Base-by-base conservation (phyloP, 805 yeast species). In the Hanseniaspora osmophila region DNA sequence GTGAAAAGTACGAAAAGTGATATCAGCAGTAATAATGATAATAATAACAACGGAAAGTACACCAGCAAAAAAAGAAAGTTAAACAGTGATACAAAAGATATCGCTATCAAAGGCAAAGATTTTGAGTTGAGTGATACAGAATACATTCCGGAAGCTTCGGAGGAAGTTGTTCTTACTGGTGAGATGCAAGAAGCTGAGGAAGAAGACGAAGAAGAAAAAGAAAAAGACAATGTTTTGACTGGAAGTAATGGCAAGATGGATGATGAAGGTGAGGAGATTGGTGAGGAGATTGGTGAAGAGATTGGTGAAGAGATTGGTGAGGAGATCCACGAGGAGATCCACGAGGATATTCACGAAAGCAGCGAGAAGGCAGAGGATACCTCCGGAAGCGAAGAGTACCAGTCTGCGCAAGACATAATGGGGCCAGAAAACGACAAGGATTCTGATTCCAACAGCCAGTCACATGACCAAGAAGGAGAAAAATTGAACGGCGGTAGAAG, bases 241-340 rank as follows among this genome's bases (percentile, higher is more conserved):
- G 18, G 6, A 16, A 16, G 19, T 37, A 17, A 16, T n/a, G 27
- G 17, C 13, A 11, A 17, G 9, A 13, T 6, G n/a, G 30, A 15
- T 2, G 17, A 29, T 15, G 42, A 40, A 9, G 42, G 30, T 6
- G 7, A 17, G 16, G 33, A 18, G 12, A 32, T 40, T 3, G 55
- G 48, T 30, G 59, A 42, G 44, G 64, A 60, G 22, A 33, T 52
- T 9, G 66, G 61, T 30, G 67, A 63, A 51, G 70, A 68, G 22
- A 43, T 62, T 3, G 61, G 57, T 13, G 59, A 59, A 41, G 70
- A 67, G 22, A 43, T 62, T 3, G 61, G 55, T 11, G 58, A 58
- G 40, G 66, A 59, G 11, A 60, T 61, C 9, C 53, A 52, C 12
- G 52, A 44, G 39, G 65, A 60, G 12, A 58, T 62, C 7, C 54